Percentiles rank a stretch among this genome's conserved stretches.
phyloP scores from a whole-genome alignment of 306 rosid genomes.

The Cucumis sativus region Cucumber_9930_V3 NC_026657.2:9163001-9163500 shows the following conservation, averaged over 20 bases:
- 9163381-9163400: too few relatives aligned
- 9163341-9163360: too few relatives aligned
- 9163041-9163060: conserved; percentile 1
- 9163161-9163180: background rate
- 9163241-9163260: background rate
- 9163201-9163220: background rate
- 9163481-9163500: too few relatives aligned
- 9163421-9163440: too few relatives aligned
- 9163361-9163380: too few relatives aligned
- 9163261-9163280: background rate
- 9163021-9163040: background rate
- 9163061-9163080: background rate
- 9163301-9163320: background rate
- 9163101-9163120: background rate
- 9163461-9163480: too few relatives aligned
- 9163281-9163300: background rate
- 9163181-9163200: background rate
- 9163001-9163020: background rate
- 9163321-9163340: background rate
- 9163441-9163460: too few relatives aligned
- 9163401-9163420: too few relatives aligned
- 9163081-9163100: background rate
- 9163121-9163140: background rate
- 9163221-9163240: background rate
- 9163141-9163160: background rate